These are phyloP conservation scores for Arthonia radiata DNA, from an alignment of 495 filamentous ascomycete genomes.

Conservation along the genomic window DNA sequence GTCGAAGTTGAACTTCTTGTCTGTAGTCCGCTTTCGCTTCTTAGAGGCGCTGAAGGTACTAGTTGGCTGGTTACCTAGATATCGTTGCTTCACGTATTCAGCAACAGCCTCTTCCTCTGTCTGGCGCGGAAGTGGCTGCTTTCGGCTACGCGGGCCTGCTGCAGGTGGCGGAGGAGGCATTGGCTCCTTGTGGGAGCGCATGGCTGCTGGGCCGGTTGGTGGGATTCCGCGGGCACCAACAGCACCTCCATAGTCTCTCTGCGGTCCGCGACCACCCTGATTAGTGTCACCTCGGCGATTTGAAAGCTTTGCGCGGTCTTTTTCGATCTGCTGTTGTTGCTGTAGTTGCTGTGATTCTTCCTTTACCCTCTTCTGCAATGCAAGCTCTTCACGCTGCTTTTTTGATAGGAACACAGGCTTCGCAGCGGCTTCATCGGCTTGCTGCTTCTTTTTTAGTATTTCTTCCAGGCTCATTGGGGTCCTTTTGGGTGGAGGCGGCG, in stretches of 20 bases:
- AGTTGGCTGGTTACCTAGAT: constrained; percentile 79
- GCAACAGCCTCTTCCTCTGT: constrained; percentile 54
- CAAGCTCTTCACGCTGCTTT: constrained; percentile 65
- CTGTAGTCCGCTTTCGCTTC: constrained; percentile 77
- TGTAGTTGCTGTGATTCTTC: constrained; percentile 65
- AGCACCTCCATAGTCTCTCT: too few species aligned
- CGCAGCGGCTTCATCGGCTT: constrained; percentile 49
- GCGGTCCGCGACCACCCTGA: too few species aligned
- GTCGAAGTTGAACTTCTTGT: constrained; percentile 98
- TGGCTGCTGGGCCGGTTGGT: constrained; percentile 27
- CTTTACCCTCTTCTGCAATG: constrained; percentile 61
- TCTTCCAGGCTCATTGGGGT: constrained; percentile 54
- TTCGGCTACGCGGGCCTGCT: constrained; percentile 8
- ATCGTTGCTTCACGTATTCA: constrained; percentile 51
- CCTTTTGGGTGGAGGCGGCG: constrained; percentile 7
- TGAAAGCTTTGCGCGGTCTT: too few species aligned
- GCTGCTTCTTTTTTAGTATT: constrained; percentile 50
- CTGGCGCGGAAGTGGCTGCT: constrained; percentile 27
- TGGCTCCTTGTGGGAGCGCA: constrained; percentile 32
- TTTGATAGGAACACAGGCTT: constrained; percentile 87
- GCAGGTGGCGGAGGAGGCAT: constrained; percentile 23
- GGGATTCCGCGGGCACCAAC: too few species aligned
- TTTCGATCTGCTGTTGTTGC: too few species aligned
- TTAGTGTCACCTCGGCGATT: too few species aligned
- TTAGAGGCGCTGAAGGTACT: constrained; percentile 91